Conservation (phyloP, 768 basidiomycete species). For the Tulasnella sp. region DNA sequence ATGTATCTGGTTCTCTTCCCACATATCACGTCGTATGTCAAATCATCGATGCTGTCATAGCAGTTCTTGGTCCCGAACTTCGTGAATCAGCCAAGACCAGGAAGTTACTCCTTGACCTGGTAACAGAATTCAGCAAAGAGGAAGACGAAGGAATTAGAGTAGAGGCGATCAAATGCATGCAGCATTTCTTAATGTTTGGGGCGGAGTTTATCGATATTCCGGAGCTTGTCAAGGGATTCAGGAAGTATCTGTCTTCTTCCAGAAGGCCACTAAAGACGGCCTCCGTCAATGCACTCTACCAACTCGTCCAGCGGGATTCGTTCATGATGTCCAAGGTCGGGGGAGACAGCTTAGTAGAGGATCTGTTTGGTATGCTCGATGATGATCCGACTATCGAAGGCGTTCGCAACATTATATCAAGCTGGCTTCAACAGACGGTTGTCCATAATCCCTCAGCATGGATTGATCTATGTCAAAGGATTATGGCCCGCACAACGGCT, state of each 20-base stretch:
- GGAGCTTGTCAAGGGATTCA: conserved; percentile 63
- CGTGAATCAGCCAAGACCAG: conserved; percentile 73
- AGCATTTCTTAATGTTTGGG: conserved; percentile 94
- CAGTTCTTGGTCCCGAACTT: conserved; percentile 88
- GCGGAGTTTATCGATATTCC: conserved; percentile 74
- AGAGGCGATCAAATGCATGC: conserved; percentile 90
- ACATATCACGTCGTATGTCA: conserved; percentile 85
- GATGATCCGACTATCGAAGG: conserved; percentile 90
- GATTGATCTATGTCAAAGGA: conserved; percentile 95
- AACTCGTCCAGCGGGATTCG: conserved; percentile 92
- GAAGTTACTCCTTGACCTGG: conserved; percentile 69
- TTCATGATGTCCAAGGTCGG: conserved; percentile 83
- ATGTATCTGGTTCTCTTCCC: conserved; percentile 80
- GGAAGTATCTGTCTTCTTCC: conserved; percentile 64
- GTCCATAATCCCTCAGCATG: conserved; percentile 88
- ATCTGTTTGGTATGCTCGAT: conserved; percentile 89
- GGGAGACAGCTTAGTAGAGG: conserved; percentile 86
- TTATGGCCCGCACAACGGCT: conserved; percentile 89
- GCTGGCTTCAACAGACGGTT: conserved; percentile 93
- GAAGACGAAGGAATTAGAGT: conserved; percentile 79
- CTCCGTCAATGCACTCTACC: conserved; percentile 90
- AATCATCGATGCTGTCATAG: conserved; percentile 86
- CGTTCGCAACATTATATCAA: conserved; percentile 80
- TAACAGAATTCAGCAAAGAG: conserved; percentile 73
- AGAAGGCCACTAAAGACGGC: conserved; percentile 81